Percentiles rank a stretch among this genome's conserved stretches.
Evolutionary conservation across 306 rosid genomes (phyloP).

Genomic region (Echinosophora koreensis): DNA sequence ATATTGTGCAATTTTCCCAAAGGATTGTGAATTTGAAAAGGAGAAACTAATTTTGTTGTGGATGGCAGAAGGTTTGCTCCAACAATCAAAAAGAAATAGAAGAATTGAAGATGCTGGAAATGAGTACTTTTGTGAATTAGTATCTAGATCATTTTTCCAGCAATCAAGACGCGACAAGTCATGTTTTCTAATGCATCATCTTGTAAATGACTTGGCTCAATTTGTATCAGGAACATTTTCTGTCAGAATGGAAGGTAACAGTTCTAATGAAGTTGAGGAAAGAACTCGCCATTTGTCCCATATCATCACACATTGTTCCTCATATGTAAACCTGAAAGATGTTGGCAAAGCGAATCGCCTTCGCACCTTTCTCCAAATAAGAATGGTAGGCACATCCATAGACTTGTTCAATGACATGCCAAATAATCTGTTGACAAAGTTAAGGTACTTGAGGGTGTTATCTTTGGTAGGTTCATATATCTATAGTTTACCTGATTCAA

Average conservation of each 20-base stretch:
- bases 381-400: slow-evolving; percentile 20
- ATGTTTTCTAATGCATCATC: slow-evolving; percentile 54
- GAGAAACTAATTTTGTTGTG: slow-evolving; percentile 52
- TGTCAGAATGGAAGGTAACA: slow-evolving; percentile 47
- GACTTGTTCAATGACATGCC: slow-evolving; percentile 34
- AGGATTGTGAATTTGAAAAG: slow-evolving; percentile 51
- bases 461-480: slow-evolving; percentile 42
- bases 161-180: slow-evolving; percentile 43
- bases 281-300: slow-evolving; percentile 53
- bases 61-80: slow-evolving; percentile 59
- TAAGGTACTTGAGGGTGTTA: slow-evolving; percentile 48
- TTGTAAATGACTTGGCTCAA: slow-evolving; percentile 53
- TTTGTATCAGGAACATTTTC: slow-evolving; percentile 52
- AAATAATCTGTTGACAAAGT: slow-evolving; percentile 40
- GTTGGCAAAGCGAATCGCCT: slow-evolving; percentile 39
- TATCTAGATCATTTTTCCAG: slow-evolving; percentile 55
- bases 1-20: slow-evolving; percentile 55
- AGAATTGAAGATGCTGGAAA: slow-evolving; percentile 55
- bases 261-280: slow-evolving; percentile 35
- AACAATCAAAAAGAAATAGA: slow-evolving; percentile 36
- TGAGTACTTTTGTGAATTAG: slow-evolving; percentile 54
- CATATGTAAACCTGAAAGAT: slow-evolving; percentile 29
- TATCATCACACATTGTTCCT: slow-evolving; percentile 45
- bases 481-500: slow-evolving; percentile 40
- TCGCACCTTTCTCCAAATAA: slow-evolving; percentile 45